A percentile compares a stretch with the other conserved stretches of the same genome.
Evolutionary conservation across 1,139 yeast species (phyloP).

Genomic region (Debaryomycetaceae sp.): DNA sequence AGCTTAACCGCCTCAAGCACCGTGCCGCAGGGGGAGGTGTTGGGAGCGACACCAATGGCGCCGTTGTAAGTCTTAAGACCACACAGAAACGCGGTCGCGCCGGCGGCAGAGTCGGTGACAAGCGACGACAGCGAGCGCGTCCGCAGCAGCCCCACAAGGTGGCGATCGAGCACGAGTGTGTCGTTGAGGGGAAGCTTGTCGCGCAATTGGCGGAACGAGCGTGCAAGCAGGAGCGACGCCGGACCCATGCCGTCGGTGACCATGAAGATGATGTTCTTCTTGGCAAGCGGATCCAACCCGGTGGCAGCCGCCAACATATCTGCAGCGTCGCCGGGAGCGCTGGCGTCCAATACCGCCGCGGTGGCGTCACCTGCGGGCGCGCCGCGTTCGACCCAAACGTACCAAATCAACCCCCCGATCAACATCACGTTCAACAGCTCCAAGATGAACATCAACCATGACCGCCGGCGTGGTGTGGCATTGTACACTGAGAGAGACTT

Average conservation of each 20-base stretch:
- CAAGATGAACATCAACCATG: conserved; percentile 7
- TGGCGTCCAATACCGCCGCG: too few species aligned
- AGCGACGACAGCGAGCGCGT: conserved; percentile 69
- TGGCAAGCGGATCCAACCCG: conserved; percentile 8
- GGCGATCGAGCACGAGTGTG: conserved; percentile 56
- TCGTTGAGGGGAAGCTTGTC: conserved; percentile 50
- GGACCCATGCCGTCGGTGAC: conserved; percentile 95
- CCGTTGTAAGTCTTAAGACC: conserved; percentile 77
- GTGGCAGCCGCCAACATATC: not conserved
- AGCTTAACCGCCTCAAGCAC: conserved; percentile 78
- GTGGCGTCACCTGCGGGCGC: too few species aligned
- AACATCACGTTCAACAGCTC: conserved; percentile 7
- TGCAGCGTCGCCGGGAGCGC: not conserved
- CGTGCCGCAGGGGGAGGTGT: conserved; percentile 69
- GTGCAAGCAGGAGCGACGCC: conserved; percentile 68
- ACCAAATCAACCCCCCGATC: conserved; percentile 5
- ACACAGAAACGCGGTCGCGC: conserved; percentile 87
- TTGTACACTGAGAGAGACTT: conserved; percentile 7
- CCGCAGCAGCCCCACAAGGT: conserved; percentile 71
- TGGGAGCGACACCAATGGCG: conserved; percentile 72
- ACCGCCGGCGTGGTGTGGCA: conserved; percentile 3
- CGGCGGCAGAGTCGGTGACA: conserved; percentile 90
- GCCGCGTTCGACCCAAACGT: conserved; percentile 3
- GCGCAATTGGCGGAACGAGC: conserved; percentile 61
- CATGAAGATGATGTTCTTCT: conserved; percentile 71